phyloP scores from a whole-genome alignment of 805 yeast species.

The Candida dajiaensis region DNA sequence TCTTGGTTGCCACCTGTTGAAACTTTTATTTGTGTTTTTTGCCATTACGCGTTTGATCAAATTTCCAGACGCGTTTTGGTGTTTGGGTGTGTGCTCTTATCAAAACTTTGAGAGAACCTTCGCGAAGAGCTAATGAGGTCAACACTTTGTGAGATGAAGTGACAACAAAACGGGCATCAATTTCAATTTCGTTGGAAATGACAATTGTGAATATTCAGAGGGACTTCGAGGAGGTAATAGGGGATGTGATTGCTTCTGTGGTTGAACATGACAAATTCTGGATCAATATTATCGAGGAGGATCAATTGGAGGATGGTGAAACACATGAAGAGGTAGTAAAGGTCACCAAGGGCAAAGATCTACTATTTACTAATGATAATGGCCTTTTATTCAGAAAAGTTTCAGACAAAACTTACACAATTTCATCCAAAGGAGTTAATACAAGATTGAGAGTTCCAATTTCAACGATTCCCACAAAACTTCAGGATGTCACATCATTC shows the following conservation, averaged over 20 bases:
- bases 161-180: too few species aligned
- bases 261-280: constrained; percentile 33
- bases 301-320: constrained; percentile 18
- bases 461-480: background rate
- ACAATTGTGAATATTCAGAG: constrained; percentile 32
- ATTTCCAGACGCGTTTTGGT: background rate
- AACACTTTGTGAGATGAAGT: too few species aligned
- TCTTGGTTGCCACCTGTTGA: constrained; percentile 6
- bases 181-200: constrained; percentile 2
- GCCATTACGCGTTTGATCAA: constrained; percentile 2
- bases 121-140: background rate
- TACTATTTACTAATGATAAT: constrained; percentile 11
- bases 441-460: constrained; percentile 13
- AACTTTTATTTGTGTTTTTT: background rate
- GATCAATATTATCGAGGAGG: constrained; percentile 27
- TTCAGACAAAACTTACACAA: background rate
- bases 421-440: constrained; percentile 7
- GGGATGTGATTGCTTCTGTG: constrained; percentile 28
- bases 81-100: background rate
- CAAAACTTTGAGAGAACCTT: background rate
- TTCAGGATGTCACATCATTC: constrained; percentile 21
- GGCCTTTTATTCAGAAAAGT: constrained; percentile 10
- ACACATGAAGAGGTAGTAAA: constrained; percentile 26
- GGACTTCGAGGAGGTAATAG: constrained; percentile 37
- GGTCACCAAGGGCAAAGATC: constrained; percentile 15